Conservation (phyloP, 2,329 filamentous ascomycete genomes). For the Diaporthe sp. region DNA sequence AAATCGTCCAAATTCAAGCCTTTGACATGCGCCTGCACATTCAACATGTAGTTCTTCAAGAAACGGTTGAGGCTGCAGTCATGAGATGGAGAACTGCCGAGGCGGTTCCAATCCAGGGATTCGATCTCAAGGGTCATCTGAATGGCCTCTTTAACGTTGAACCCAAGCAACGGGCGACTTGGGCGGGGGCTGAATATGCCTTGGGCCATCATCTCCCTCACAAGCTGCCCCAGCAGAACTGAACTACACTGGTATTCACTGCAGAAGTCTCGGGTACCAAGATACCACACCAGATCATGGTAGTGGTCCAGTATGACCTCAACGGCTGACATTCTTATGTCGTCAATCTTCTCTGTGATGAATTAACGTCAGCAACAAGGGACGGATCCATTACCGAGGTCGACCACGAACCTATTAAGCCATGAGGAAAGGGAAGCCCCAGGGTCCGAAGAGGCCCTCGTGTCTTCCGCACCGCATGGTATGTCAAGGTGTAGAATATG, state of each 20-base stretch:
- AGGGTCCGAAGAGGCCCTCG: not conserved
- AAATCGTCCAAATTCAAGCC: not conserved
- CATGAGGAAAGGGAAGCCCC: not conserved
- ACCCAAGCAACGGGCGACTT: not conserved
- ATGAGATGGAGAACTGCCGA: not conserved
- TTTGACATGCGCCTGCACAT: not conserved
- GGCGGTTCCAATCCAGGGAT: not conserved
- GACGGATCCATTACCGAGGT: not conserved
- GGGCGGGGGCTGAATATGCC: not conserved
- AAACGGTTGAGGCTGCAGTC: not conserved
- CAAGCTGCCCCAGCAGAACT: not conserved
- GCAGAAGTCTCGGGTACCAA: not conserved
- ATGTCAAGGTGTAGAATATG: not conserved
- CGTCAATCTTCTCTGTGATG: not conserved
- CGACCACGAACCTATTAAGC: not conserved
- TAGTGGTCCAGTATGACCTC: not conserved
- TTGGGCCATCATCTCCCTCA: not conserved
- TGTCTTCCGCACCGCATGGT: not conserved
- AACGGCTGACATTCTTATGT: not conserved
- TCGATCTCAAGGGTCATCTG: not conserved
- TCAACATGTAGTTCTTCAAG: not conserved
- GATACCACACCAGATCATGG: not conserved
- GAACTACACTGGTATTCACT: not conserved
- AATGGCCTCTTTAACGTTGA: not conserved
- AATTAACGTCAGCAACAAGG: not conserved